Evolutionary conservation across 2,329 filamentous ascomycete species (phyloP).

Genomic region (Lachnellula arida): DNA sequence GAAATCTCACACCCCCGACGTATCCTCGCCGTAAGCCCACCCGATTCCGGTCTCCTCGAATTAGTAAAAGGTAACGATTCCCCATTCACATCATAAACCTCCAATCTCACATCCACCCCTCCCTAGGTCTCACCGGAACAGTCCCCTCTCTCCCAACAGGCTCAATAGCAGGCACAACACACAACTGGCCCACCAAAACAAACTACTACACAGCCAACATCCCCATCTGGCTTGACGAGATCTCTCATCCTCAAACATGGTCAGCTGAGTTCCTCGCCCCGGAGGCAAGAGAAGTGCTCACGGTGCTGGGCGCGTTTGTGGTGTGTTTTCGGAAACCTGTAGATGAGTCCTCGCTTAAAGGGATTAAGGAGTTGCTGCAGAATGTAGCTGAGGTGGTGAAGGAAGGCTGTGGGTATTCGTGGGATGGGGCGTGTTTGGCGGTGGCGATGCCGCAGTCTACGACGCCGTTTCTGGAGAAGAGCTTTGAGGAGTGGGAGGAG

Average conservation of each 20-base stretch:
- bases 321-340: constrained; percentile 46
- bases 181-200: constrained; percentile 51
- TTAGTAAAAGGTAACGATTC: constrained; percentile 48
- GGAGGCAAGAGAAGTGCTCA: constrained; percentile 59
- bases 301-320: constrained; percentile 56
- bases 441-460: constrained; percentile 44
- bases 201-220: constrained; percentile 57
- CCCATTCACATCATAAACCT: not conserved
- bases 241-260: constrained; percentile 43
- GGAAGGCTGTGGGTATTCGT: constrained; percentile 54
- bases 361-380: constrained; percentile 40
- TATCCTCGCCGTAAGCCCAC: constrained; percentile 48
- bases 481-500: constrained; percentile 55
- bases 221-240: constrained; percentile 64
- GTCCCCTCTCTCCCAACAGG: constrained; percentile 33
- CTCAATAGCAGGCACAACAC: constrained; percentile 52
- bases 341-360: constrained; percentile 16
- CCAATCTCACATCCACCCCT: constrained; percentile 1
- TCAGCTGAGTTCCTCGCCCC: constrained; percentile 52
- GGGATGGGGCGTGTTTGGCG: constrained; percentile 60
- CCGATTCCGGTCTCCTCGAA: constrained; percentile 42
- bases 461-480: constrained; percentile 34
- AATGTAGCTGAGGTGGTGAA: constrained; percentile 52
- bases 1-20: constrained; percentile 48
- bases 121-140: constrained; percentile 50